Conservation (phyloP, 2,329 filamentous ascomycete genomes). For the Phyllosticta citrichinensis region DNA sequence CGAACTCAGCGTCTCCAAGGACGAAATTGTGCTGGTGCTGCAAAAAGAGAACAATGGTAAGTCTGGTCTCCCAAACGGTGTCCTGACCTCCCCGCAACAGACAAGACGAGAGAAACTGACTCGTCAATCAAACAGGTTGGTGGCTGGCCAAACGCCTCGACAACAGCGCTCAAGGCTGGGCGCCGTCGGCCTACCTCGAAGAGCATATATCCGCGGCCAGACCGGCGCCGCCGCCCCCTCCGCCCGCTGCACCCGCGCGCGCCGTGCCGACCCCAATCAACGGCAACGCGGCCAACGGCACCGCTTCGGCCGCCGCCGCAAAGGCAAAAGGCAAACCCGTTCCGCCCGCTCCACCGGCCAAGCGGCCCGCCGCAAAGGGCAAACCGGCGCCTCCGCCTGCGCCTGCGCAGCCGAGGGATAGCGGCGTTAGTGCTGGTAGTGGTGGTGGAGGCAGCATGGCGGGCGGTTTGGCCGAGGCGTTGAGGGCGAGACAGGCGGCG, state of each 20-base stretch:
- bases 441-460: constrained; percentile 34
- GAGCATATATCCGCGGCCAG: constrained; percentile 48
- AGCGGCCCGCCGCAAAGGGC: constrained; percentile 58
- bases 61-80: constrained; percentile 20
- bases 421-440: constrained; percentile 22
- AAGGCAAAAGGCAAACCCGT: constrained; percentile 36
- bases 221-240: constrained; percentile 47
- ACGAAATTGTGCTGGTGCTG: constrained; percentile 78
- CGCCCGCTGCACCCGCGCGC: constrained; percentile 35
- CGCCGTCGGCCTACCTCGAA: constrained; percentile 87
- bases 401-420: constrained; percentile 58
- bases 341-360: constrained; percentile 68
- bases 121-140: constrained; percentile 60
- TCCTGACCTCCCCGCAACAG: not conserved
- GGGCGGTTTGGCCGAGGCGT: constrained; percentile 40
- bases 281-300: constrained; percentile 43
- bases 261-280: constrained; percentile 28
- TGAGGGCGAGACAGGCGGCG: constrained; percentile 39
- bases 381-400: constrained; percentile 61
- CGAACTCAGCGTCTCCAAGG: constrained; percentile 70
- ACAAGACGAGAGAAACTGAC: not conserved
- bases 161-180: constrained; percentile 73
- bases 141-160: constrained; percentile 76
- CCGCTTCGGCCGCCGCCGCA: constrained; percentile 27
- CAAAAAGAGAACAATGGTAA: constrained; percentile 92